phyloP scores from a whole-genome alignment of 495 filamentous ascomycete genomes.

The Penicillium lagena region DNA sequence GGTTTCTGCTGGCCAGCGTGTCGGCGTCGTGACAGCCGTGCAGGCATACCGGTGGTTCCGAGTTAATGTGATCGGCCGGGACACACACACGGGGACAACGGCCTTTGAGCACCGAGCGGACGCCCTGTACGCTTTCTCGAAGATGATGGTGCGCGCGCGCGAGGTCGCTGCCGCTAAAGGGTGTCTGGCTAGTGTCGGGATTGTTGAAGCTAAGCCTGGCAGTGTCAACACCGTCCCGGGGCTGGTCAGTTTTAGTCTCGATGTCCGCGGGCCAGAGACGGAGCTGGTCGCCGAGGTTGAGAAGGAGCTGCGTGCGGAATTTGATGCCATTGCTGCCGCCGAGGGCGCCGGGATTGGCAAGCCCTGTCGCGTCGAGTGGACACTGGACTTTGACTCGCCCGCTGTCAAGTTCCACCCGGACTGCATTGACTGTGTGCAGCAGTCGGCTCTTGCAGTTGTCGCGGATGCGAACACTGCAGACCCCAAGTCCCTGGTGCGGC shows the following conservation, averaged over 20 bases:
- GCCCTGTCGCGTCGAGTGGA: conserved; percentile 53
- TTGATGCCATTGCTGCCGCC: conserved; percentile 49
- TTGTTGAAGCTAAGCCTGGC: conserved; percentile 59
- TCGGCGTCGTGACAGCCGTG: conserved; percentile 68
- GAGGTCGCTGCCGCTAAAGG: conserved; percentile 48
- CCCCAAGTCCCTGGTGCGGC: conserved; percentile 32
- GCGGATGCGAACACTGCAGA: conserved; percentile 39
- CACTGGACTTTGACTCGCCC: conserved; percentile 54
- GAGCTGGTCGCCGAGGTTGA: conserved; percentile 51
- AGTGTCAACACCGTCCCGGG: conserved; percentile 74
- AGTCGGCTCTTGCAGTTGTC: conserved; percentile 50
- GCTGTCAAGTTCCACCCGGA: conserved; percentile 64
- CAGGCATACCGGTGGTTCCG: conserved; percentile 65
- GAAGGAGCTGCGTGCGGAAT: conserved; percentile 45
- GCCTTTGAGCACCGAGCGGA: conserved; percentile 54
- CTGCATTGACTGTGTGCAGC: conserved; percentile 61
- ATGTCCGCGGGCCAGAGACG: conserved; percentile 61
- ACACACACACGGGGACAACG: conserved; percentile 73
- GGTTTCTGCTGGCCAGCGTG: conserved; percentile 50
- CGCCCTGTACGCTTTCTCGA: conserved; percentile 60
- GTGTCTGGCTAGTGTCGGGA: conserved; percentile 65
- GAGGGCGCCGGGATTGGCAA: conserved; percentile 44
- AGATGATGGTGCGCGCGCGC: conserved; percentile 62
- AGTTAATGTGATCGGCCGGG: conserved; percentile 56
- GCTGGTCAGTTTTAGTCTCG: conserved; percentile 60